Evolutionary conservation across 164 flowering plant species (phyloP), one percentile per base, ranked within the genome.

Genomic region (Piper betle): DNA sequence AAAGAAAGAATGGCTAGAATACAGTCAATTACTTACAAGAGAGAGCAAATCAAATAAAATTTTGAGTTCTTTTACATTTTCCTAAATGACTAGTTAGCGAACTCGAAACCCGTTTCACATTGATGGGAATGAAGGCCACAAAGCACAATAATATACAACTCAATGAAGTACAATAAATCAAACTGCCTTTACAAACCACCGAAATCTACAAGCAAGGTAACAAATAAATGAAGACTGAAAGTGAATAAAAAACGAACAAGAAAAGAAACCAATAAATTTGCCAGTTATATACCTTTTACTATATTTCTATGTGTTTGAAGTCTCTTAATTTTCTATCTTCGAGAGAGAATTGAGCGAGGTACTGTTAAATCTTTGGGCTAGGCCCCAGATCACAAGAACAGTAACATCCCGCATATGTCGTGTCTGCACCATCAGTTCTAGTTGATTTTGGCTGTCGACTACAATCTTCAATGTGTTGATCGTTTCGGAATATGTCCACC

Each of bases 341-440:
- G 90, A 95, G 6, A 93, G 89, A 50, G 97, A 70, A n/a, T 88
- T 90, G 70, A 93, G 96, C 48, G 99, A 93, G 37, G 96, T 93
- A 67, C 97, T 93, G 64, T 93, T 93, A 76, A 90, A 93, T 48
- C 85, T 73, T 73, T 90, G 96, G 10, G 96, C 97, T 68, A 93
- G 75, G 70, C 97, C 96, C 56, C 99, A 81, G 41, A 93, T 83
- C 19, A 85, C 89, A 55, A 93, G 97, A 52, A 82, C 97, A 40
- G 86, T 77, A 5, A 93, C 75, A 67, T 93, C 99, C 50, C 99
- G 84, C 64, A 77, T 67, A 65, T 88, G 97, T 37, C 91, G 80
- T 7, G 96, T 86, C 68, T 90, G 95, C 59, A 93, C 96, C 85
- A 88, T 84, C 74, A 93, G 69, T 40, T 93, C 97, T 46, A 82